Base-by-base conservation (phyloP, 2,329 filamentous ascomycete species). In the Tolypocladium ovalisporum region DNA sequence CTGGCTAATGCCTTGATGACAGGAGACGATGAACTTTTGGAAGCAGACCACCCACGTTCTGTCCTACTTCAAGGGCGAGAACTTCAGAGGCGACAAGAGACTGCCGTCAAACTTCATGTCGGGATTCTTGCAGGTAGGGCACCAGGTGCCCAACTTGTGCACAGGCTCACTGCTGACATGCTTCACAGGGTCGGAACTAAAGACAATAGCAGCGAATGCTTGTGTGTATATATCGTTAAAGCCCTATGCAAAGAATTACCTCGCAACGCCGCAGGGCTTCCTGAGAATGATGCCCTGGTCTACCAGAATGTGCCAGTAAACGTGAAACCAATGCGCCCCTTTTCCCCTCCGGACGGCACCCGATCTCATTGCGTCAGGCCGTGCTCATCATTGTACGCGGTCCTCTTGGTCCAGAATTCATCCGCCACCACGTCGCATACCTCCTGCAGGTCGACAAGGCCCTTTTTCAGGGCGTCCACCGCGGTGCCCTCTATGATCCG, bases 21-120 rank as follows among this genome's bases (percentile, higher is more conserved):
- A 97, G 92, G 94, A 99, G 81, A 99, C 89, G 56, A 85, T 99
- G 80, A 99, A 99, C 79, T 99, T 89, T 81, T 99, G 94, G 94
- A 96, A 97, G 77, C 94, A 99, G 76, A 81, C 92, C 61, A 89
- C 89, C 62, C 94, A 99, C 73, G 83, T 99, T 65, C 90, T 99
- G 83, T 91, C 94, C 67, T 99, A 96, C 76, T 99, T 97, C 82
- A 86, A 92, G 71, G 82, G 86, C 66, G 92, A 97, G 74, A 83
- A 81, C 73, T 83, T 83, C 71, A 76, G 90, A 85, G 79, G 90
- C 84, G 73, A 88, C 79, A 72, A 90, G 66, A 85, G 84, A 71
- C 76, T 97, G 75, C 93, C 93, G 42, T 84, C 84, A 67, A 94
- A 84, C 78, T 99, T 99, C 77, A 95, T 99, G 77, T 82, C 86